phyloP scores from a whole-genome alignment of 1,284 basidiomycete species.

The Boletus albobrunnescens region DNA sequence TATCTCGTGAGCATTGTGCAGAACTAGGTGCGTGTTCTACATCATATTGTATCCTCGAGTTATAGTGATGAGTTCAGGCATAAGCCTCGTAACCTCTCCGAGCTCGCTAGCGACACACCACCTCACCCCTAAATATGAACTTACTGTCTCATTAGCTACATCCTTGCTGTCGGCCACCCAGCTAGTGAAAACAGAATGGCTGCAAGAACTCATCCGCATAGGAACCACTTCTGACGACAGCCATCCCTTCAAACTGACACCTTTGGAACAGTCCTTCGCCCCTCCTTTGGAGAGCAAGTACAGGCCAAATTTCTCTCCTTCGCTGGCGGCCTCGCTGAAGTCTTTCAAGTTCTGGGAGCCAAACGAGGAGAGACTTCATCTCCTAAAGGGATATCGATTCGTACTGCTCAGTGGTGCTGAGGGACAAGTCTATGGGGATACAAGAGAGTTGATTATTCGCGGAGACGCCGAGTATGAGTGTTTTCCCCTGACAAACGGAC shows the following conservation, averaged over 20 bases:
- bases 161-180: conserved; percentile 54
- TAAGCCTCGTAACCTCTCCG: conserved; percentile 47
- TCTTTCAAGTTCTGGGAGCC: conserved; percentile 57
- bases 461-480: conserved; percentile 58
- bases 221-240: conserved; percentile 37
- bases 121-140: conserved; percentile 46
- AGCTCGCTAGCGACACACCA: conserved; percentile 56
- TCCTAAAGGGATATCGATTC: conserved; percentile 53
- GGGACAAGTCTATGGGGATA: conserved; percentile 43
- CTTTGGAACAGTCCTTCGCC: conserved; percentile 48
- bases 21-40: conserved; percentile 44
- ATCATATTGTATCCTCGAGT: background rate
- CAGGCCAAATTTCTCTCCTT: conserved; percentile 51
- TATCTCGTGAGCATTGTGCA: conserved; percentile 45
- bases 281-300: conserved; percentile 52
- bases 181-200: conserved; percentile 62
- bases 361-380: conserved; percentile 52
- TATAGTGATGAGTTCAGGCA: conserved; percentile 34
- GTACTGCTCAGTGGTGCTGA: conserved; percentile 55
- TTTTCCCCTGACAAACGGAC: conserved; percentile 49
- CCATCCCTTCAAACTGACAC: conserved; percentile 33
- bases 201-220: conserved; percentile 51
- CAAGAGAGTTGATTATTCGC: conserved; percentile 49
- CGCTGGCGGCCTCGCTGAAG: conserved; percentile 46
- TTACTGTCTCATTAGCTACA: conserved; percentile 46